Base-by-base conservation (phyloP, 1,284 basidiomycete genomes). In the Leccinum subrobustum region DNA sequence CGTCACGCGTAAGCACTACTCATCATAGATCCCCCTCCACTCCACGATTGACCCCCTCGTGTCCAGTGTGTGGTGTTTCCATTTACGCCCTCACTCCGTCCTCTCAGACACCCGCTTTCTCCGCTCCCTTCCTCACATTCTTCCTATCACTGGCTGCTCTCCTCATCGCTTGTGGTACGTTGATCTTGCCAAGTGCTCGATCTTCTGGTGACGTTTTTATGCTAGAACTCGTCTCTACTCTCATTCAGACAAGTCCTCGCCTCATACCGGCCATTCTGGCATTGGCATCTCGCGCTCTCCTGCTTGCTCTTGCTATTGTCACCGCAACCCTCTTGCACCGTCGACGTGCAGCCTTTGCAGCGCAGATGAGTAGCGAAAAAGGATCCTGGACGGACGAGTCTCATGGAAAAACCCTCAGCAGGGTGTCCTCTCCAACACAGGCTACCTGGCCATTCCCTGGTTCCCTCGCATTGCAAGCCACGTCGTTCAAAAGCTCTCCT, bases 381-480 rank as follows among this genome's bases (percentile, higher is more conserved):
- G 60, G 56, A 39, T 4, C 0, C 3, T 23, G 52, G 33, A 20
- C 33, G n/a, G 42, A 56, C 16, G 59, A 53, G 18, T 37, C 58
- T 8, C 52, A 61, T n/a, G 47, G n/a, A 58, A 63, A 55, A 50
- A 54, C 50, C 33, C 57, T 57, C 2, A 57, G 59, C 3, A 62
- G 73, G 2, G 64, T 68, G 27, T 69, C 71, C 29, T 72, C 73
- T 25, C 71, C 73, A 18, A 74, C 73, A 20, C 61, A 57, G n/a
- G 71, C 58, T 25, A 74, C 73, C 1, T 75, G 71, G 73, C 73
- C 71, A 27, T 72, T 75, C 56, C 71, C 73, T 9, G 71, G 64
- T 52, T 71, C 71, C 20, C 70, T 74, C 8, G 64, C 67, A 14
- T 50, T 62, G 35, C 68, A 63, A 55, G 56, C 16, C 25, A 51